Conservation (phyloP, 768 basidiomycete genomes). For the Auriscalpium microsporum region DNA sequence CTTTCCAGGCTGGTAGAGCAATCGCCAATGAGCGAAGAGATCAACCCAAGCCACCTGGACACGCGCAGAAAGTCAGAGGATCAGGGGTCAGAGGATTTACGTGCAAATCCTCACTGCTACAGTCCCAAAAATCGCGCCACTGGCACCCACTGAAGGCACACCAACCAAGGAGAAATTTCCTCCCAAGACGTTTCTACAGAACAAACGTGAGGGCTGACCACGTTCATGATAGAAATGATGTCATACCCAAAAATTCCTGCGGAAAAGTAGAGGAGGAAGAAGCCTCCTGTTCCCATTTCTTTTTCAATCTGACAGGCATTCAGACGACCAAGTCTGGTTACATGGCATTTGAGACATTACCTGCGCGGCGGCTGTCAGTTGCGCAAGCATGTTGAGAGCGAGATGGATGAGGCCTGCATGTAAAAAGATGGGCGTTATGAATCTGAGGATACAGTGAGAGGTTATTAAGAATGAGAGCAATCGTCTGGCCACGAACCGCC, state of each 20-base stretch:
- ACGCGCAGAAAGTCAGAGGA: constrained; percentile 1
- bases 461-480: background rate
- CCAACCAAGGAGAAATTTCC: constrained; percentile 91
- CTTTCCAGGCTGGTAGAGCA: constrained; percentile 72
- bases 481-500: constrained; percentile 28
- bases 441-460: constrained; percentile 28
- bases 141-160: constrained; percentile 83
- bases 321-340: too few relatives aligned
- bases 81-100: background rate
- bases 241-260: constrained; percentile 87
- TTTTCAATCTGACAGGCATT: constrained; percentile 55
- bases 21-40: constrained; percentile 85
- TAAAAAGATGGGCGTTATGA: constrained; percentile 59
- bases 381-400: constrained; percentile 83
- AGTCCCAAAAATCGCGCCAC: constrained; percentile 88
- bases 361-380: constrained; percentile 70
- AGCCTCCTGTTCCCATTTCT: constrained; percentile 85
- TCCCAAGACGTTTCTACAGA: constrained; percentile 68
- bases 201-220: background rate
- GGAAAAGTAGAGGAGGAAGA: constrained; percentile 78
- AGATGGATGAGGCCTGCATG: constrained; percentile 97
- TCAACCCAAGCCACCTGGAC: constrained; percentile 75
- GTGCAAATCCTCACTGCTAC: constrained; percentile 44
- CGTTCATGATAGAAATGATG: constrained; percentile 3
- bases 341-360: constrained; percentile 26